These are phyloP conservation scores for Phytophthora rubi DNA, from an alignment of 352 stramenopile genomes.

Conservation along the genomic window DNA sequence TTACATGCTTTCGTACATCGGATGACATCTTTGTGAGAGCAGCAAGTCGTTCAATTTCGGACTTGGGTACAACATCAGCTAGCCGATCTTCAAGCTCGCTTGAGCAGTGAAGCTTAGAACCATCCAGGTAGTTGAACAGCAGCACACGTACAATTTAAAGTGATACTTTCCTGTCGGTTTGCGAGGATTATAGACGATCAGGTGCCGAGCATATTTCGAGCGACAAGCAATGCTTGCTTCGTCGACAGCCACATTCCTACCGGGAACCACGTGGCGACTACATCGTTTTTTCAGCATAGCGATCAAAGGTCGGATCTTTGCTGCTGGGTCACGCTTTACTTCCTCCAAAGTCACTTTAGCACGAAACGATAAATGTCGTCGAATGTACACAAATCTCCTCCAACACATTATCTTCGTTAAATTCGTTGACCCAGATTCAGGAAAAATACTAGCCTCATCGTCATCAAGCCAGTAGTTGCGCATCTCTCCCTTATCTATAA, in stretches of 20 bases:
- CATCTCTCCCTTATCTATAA: constrained; percentile 10
- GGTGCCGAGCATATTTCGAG: neutral
- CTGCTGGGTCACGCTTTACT: too few species aligned
- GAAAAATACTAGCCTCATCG: constrained; percentile 4
- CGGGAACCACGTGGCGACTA: too few species aligned
- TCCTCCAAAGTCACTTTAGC: too few species aligned
- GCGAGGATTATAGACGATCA: neutral
- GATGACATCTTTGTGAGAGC: neutral
- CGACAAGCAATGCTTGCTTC: too few species aligned
- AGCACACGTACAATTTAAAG: constrained; percentile 12
- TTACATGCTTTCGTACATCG: neutral
- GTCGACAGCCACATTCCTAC: too few species aligned
- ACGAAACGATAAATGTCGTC: too few species aligned
- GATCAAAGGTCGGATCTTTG: too few species aligned
- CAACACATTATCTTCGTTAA: neutral
- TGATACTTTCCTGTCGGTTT: constrained; percentile 8
- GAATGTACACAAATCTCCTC: too few species aligned
- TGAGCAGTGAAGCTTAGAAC: constrained; percentile 11
- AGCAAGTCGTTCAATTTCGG: neutral
- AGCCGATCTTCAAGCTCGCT: constrained; percentile 1
- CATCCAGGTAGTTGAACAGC: constrained; percentile 1
- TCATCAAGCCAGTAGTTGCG: constrained; percentile 13
- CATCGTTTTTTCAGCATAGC: too few species aligned
- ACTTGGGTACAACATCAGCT: neutral
- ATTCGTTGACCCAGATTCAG: neutral